Conservation (phyloP, 1,284 basidiomycete species). For the Caloboletus firmus region DNA sequence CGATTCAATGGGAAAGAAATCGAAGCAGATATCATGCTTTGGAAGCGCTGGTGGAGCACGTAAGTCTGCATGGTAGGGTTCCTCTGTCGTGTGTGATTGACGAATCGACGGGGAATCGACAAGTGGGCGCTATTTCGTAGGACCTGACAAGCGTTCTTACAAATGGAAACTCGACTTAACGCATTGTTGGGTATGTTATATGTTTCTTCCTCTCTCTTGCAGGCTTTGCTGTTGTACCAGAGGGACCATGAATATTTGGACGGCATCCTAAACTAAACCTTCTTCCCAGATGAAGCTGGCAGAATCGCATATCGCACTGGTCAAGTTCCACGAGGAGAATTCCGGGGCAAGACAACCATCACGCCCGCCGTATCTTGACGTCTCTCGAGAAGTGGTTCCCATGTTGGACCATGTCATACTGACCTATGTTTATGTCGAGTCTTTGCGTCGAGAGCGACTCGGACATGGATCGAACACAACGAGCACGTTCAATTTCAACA, state of each 20-base stretch:
- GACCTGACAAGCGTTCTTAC: conserved; percentile 28
- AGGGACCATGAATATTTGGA: neutral
- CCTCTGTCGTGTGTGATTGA: neutral
- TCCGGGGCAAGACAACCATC: conserved; percentile 22
- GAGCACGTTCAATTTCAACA: neutral
- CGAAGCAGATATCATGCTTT: conserved; percentile 23
- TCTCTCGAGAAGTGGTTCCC: conserved; percentile 14
- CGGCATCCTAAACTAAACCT: neutral
- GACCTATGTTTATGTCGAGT: conserved; percentile 29
- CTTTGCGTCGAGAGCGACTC: conserved; percentile 23
- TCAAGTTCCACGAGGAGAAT: conserved; percentile 28
- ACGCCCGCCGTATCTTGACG: conserved; percentile 25
- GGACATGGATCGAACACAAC: conserved; percentile 9
- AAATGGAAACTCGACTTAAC: conserved; percentile 31
- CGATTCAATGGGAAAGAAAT: conserved; percentile 25
- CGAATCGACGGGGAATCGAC: neutral
- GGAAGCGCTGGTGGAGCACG: conserved; percentile 27
- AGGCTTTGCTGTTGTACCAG: neutral
- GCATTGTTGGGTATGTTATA: conserved; percentile 25
- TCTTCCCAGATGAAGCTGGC: conserved; percentile 23
- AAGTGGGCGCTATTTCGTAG: conserved; percentile 31
- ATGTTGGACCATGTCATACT: conserved; percentile 31
- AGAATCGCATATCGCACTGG: conserved; percentile 15
- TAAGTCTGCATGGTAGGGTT: conserved; percentile 7
- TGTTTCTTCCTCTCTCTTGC: neutral